Evolutionary conservation across 2,329 filamentous ascomycete genomes (phyloP).

Genomic region (Trichoderma sp.): DNA sequence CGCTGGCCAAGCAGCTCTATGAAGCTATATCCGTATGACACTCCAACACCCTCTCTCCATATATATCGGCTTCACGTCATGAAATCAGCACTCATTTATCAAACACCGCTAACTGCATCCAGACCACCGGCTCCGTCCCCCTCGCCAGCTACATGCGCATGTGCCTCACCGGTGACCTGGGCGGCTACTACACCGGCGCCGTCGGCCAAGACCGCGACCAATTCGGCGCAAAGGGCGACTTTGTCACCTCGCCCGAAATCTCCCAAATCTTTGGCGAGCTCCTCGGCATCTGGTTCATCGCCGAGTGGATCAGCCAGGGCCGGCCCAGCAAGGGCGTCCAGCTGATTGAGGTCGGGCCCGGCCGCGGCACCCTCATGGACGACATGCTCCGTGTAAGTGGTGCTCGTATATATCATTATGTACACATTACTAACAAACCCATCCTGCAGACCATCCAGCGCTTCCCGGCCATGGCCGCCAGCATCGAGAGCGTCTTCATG

Average conservation of each 20-base stretch:
- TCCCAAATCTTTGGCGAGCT: constrained; percentile 96
- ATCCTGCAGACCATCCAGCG: constrained; percentile 72
- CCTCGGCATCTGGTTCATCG: constrained; percentile 89
- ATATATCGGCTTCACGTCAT: background rate
- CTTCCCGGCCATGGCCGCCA: constrained; percentile 75
- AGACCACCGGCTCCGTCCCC: constrained; percentile 82
- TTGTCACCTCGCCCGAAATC: constrained; percentile 96
- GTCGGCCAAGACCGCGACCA: constrained; percentile 72
- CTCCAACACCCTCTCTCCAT: background rate
- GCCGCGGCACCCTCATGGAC: constrained; percentile 93
- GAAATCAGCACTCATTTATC: background rate
- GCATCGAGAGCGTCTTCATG: constrained; percentile 86
- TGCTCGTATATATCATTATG: no score
- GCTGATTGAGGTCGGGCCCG: constrained; percentile 91
- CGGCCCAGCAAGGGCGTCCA: constrained; percentile 72
- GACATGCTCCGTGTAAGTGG: constrained; percentile 80
- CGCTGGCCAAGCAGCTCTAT: constrained; percentile 81
- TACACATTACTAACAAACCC: no score
- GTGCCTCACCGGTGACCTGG: constrained; percentile 87
- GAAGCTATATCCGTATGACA: constrained; percentile 83
- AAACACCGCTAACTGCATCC: background rate
- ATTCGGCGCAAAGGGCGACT: constrained; percentile 92
- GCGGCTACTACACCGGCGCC: constrained; percentile 89
- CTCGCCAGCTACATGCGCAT: constrained; percentile 97
- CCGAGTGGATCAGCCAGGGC: constrained; percentile 95